These are phyloP conservation scores for Lotmaria passim DNA, from an alignment of 208 protist genomes.

Conservation along the genomic window DNA sequence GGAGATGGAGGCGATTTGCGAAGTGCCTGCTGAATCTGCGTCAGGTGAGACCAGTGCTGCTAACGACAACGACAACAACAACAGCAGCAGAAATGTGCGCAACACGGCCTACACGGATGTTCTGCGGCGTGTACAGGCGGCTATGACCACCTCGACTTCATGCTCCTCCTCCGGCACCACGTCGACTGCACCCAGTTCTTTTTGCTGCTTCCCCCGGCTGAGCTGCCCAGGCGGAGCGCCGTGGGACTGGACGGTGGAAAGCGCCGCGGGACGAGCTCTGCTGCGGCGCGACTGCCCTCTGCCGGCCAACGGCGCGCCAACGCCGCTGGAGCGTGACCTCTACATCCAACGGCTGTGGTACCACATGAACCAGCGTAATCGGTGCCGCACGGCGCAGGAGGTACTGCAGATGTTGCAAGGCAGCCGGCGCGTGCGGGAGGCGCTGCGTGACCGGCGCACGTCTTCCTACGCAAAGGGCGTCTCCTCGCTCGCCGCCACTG, in stretches of 20 bases:
- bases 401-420: slow-evolving; percentile 58
- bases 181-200: neutral
- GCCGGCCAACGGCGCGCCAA: slow-evolving; percentile 75
- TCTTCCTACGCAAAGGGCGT: too few species aligned
- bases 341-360: slow-evolving; percentile 73
- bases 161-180: neutral
- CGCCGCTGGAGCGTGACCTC: slow-evolving; percentile 84
- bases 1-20: slow-evolving; percentile 24
- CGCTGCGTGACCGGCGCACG: slow-evolving; percentile 22
- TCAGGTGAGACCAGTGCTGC: neutral
- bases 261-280: slow-evolving; percentile 37
- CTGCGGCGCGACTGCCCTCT: slow-evolving; percentile 64
- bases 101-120: slow-evolving; percentile 10
- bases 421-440: slow-evolving; percentile 50
- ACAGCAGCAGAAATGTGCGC: neutral
- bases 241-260: slow-evolving; percentile 72
- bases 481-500: too few species aligned
- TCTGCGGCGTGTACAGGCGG: slow-evolving; percentile 28
- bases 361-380: slow-evolving; percentile 75
- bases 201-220: slow-evolving; percentile 70
- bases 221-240: slow-evolving; percentile 77
- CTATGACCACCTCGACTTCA: neutral
- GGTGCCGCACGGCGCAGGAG: slow-evolving; percentile 49
- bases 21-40: neutral
- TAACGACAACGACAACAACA: neutral